Evolutionary conservation across 2,329 filamentous ascomycete species (phyloP).

Genomic region (Microdochium nivale): DNA sequence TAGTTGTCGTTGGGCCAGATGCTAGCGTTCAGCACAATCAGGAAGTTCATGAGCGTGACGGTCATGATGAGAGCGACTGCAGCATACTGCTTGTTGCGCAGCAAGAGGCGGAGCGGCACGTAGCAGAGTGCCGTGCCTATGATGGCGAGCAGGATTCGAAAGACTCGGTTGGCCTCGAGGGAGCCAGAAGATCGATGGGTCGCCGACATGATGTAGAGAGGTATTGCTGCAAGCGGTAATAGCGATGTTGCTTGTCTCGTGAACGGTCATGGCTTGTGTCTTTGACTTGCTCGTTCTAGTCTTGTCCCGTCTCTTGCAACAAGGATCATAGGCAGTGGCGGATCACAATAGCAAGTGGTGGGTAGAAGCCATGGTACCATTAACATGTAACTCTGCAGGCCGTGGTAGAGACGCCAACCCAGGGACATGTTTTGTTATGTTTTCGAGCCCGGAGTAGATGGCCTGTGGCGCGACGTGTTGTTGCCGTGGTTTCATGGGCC

Average conservation of each 20-base stretch:
- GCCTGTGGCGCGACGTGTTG: neutral
- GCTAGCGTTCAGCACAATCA: slow-evolving; percentile 39
- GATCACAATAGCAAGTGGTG: too few relatives aligned
- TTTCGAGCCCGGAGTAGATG: too few relatives aligned
- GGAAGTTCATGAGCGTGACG: slow-evolving; percentile 36
- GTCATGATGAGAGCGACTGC: slow-evolving; percentile 39
- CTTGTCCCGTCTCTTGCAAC: too few relatives aligned
- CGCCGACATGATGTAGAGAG: neutral
- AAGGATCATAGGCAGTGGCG: too few relatives aligned
- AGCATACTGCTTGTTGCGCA: slow-evolving; percentile 44
- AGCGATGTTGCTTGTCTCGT: neutral
- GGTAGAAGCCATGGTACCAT: too few relatives aligned
- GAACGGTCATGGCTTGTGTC: too few relatives aligned
- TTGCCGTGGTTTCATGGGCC: slow-evolving; percentile 1
- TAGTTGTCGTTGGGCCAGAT: slow-evolving; percentile 46
- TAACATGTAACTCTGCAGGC: too few relatives aligned
- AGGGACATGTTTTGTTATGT: too few relatives aligned
- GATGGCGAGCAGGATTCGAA: slow-evolving; percentile 37
- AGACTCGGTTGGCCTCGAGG: slow-evolving; percentile 35
- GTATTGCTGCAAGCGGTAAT: neutral
- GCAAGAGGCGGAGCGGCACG: slow-evolving; percentile 42
- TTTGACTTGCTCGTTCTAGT: neutral
- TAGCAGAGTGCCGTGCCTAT: slow-evolving; percentile 35
- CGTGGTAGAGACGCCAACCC: too few relatives aligned
- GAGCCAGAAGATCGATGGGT: slow-evolving; percentile 13